phyloP scores from a whole-genome alignment of 768 basidiomycete genomes.

The Psilocybe cyanescens region DNA sequence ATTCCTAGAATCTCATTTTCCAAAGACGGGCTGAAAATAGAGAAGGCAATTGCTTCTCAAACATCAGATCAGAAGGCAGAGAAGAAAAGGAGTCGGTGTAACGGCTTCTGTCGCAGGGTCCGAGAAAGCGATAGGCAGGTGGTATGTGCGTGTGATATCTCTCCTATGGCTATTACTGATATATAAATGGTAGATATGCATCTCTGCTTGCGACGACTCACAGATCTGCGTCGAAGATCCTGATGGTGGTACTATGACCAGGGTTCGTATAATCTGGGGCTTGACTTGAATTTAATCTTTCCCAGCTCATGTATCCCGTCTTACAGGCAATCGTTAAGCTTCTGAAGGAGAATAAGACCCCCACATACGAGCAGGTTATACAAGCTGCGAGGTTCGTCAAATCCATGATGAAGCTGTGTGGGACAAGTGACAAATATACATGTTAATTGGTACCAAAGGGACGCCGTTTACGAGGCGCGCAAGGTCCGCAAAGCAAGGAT shows the following conservation, averaged over 20 bases:
- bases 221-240: neutral
- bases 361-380: neutral
- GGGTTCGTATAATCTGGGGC: neutral
- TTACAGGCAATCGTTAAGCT: neutral
- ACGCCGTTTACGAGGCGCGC: neutral
- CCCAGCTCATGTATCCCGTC: neutral
- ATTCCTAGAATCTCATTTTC: too few species aligned
- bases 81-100: neutral
- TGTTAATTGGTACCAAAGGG: neutral
- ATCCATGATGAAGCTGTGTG: neutral
- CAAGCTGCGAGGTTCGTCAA: neutral
- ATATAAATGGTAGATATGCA: neutral
- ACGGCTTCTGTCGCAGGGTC: neutral
- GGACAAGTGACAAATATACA: neutral
- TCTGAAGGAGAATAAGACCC: neutral
- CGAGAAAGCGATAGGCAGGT: neutral
- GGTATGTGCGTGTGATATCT: neutral
- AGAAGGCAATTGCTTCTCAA: neutral
- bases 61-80: neutral
- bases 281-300: neutral
- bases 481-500: neutral
- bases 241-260: neutral
- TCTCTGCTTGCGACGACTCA: neutral
- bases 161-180: neutral
- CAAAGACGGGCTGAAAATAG: too few species aligned